These are phyloP conservation scores for Pachysolen tannophilus DNA, from an alignment of 805 yeast species.

Conservation along the genomic window DNA sequence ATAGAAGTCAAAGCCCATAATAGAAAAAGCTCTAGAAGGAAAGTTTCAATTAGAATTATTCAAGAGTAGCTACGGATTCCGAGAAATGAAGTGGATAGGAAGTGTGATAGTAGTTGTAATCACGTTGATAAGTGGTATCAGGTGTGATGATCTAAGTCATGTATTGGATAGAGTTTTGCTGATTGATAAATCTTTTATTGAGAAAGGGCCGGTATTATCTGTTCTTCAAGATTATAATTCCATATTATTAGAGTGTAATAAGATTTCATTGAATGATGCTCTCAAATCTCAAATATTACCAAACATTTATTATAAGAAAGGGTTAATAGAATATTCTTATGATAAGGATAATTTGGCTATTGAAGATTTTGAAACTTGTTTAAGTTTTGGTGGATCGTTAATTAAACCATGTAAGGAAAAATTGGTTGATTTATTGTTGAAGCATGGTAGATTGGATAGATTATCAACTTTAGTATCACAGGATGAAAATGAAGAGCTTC, in stretches of 20 bases:
- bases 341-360: constrained; percentile 48
- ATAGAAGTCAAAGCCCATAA: too few species aligned
- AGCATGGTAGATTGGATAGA: constrained; percentile 41
- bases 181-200: constrained; percentile 8
- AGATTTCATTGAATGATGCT: constrained; percentile 4
- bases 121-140: too few species aligned
- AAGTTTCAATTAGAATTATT: too few species aligned
- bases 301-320: constrained; percentile 49
- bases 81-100: too few species aligned
- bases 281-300: constrained; percentile 19
- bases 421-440: constrained; percentile 39
- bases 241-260: constrained; percentile 13
- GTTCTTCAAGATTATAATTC: constrained; percentile 23
- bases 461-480: constrained; percentile 12
- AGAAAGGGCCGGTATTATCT: constrained; percentile 20
- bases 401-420: constrained; percentile 42
- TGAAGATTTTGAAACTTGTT: constrained; percentile 39
- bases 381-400: constrained; percentile 28
- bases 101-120: too few species aligned
- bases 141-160: too few species aligned
- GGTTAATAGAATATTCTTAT: constrained; percentile 50
- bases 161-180: background rate
- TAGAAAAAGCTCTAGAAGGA: too few species aligned
- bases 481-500: constrained; percentile 11
- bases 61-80: too few species aligned